Base-by-base conservation (phyloP, 768 basidiomycete species). In the Tricholoma flavovirens region DNA sequence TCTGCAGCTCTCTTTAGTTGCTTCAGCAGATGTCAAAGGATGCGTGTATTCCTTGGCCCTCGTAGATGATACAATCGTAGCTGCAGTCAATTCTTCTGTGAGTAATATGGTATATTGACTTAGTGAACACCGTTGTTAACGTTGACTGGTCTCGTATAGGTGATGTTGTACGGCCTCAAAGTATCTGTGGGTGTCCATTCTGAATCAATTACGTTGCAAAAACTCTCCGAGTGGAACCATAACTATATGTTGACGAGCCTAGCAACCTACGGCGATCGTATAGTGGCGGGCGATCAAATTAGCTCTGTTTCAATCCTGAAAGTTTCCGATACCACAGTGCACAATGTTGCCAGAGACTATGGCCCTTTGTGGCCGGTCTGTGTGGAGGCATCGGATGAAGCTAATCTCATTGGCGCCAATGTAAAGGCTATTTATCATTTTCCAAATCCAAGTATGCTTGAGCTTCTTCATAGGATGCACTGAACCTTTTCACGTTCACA, bases 211-310 rank as follows among this genome's bases (percentile, higher is more conserved):
- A 63, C 64, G 5, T 67, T 89, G 12, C 63, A 74, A 36, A 72
- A 74, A 29, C 61, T 82, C 6, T 67, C 80, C 0, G 74, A 80
- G 36, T 94, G 91, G 87, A 84, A 88, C 60, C 89, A 92, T 66
- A 93, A 90, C 54, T 93, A 94, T 70, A 58, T 89, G 55, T 83
- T 94, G 26, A 83, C 81, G 4, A 84, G 81, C 54, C 70, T 97
- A 19, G 82, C 79, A 0, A 72, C 81, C 3, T 78, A 77, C 48
- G 78, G 74, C 2, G 70, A 83, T 57, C 72, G 70, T 46, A 66
- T 96, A 22, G 70, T 89, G 15, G 78, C 84, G n/a, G 90, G 89
- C 33, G 94, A 97, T 64, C 83, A 86, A 7, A 80, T 95, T 24
- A 83, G 82, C 65, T 93, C 92, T 0, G 77, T 95, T 15, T 86